These are phyloP conservation scores for Chondrostereum purpureum DNA, from an alignment of 1,284 basidiomycete species.

Conservation along the genomic window DNA sequence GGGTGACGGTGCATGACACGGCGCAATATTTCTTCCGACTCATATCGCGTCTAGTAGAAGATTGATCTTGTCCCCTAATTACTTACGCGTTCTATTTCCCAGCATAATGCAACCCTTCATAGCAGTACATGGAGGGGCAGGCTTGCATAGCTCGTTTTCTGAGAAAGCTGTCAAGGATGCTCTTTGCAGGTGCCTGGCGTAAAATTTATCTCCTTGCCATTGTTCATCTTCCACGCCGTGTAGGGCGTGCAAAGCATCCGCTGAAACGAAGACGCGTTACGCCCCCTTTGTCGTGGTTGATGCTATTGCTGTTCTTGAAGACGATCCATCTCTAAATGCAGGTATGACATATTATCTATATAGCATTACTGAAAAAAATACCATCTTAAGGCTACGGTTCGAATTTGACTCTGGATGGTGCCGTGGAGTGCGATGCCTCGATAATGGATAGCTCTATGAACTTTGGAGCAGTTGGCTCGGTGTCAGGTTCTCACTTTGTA, in stretches of 20 bases:
- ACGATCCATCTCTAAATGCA: constrained; percentile 59
- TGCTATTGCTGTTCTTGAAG: constrained; percentile 52
- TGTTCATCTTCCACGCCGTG: too few relatives aligned
- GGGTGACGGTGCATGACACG: too few relatives aligned
- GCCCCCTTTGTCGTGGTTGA: constrained; percentile 40
- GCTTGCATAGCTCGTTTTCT: constrained; percentile 37
- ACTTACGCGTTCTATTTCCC: too few relatives aligned
- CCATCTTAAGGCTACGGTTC: constrained; percentile 55
- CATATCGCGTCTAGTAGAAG: too few relatives aligned
- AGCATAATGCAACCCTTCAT: constrained; percentile 25
- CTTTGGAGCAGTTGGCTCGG: constrained; percentile 68
- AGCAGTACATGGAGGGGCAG: constrained; percentile 67
- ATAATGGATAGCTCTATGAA: constrained; percentile 53
- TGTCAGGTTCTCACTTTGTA: constrained; percentile 44
- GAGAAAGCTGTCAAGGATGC: constrained; percentile 46
- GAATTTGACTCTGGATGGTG: constrained; percentile 62
- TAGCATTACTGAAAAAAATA: constrained; percentile 1
- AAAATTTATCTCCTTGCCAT: too few relatives aligned
- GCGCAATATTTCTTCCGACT: too few relatives aligned
- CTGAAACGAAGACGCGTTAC: constrained; percentile 16
- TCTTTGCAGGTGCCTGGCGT: constrained; percentile 41
- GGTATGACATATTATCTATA: constrained; percentile 30
- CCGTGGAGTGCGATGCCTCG: constrained; percentile 73
- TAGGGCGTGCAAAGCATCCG: constrained; percentile 42
- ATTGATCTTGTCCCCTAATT: too few relatives aligned